Evolutionary conservation across 306 rosid species (phyloP), one percentile per base, ranked within the genome.

Genomic region (Gastrolobium villosum): DNA sequence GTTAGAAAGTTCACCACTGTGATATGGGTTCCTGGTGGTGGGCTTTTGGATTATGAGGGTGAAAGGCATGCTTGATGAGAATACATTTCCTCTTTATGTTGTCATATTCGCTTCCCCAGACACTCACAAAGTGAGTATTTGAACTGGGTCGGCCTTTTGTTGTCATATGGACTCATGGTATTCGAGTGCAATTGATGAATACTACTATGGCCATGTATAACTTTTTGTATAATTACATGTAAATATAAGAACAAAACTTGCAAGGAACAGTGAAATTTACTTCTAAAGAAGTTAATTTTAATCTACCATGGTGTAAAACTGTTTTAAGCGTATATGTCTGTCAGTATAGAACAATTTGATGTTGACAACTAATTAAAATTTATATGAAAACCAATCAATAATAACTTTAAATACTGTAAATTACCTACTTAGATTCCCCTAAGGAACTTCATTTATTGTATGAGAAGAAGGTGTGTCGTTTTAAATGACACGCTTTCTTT

Each of bases 1-100:
- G 44, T 74, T 56, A 63, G 13, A 66, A 69, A 63, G 35, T 76
- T 56, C 50, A 46, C 43, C 66, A 3, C 2, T 35, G 61, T 66
- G 65, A 20, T n/a, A 14, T 55, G 30, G 40, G 54, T 69, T 36
- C 67, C 6, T 36, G 31, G 49, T 44, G 10, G 28, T 61, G 66
- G 64, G 56, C 57, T 66, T 63, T 63, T 66, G 28, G 56, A 65
- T 49, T 63, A 5, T 60, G 49, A 8, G 15, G 43, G 4, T 55
- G n/a, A 20, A 44, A 7, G 28, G n/a, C 10, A 11, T 28, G n/a
- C 39, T 5, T 34, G 14, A 53, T 2, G 7, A 52, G 20, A n/a
- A 53, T 15, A 10, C 49, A 9, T 15, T 36, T 70, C 26, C 9
- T 71, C 20, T 71, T 71, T 5, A 20, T 50, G 20, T 2, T 40